These are phyloP conservation scores for Pulveroboletus sp. DNA, from an alignment of 768 basidiomycete species.

Conservation along the genomic window DNA sequence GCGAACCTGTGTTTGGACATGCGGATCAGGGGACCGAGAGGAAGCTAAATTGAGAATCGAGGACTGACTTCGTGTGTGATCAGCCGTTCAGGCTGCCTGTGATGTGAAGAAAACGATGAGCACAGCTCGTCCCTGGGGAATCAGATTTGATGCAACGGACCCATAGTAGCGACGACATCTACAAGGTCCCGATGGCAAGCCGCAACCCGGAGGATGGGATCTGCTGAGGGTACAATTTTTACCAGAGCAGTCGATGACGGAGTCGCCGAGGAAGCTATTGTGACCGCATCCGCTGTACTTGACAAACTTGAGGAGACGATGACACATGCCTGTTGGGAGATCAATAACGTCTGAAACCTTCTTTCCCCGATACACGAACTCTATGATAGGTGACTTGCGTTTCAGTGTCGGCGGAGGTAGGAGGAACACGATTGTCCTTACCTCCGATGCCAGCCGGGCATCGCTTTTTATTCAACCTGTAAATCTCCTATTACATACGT, in stretches of 20 bases:
- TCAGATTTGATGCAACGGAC: slow-evolving; percentile 26
- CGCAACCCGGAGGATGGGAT: slow-evolving; percentile 48
- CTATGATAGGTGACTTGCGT: neutral
- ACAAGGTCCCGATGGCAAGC: slow-evolving; percentile 32
- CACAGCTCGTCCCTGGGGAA: neutral
- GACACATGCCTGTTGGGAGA: slow-evolving; percentile 49
- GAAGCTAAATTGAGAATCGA: slow-evolving; percentile 3
- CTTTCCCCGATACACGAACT: neutral
- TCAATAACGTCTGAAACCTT: neutral
- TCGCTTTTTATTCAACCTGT: slow-evolving; percentile 15
- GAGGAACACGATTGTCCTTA: neutral
- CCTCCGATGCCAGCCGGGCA: slow-evolving; percentile 7
- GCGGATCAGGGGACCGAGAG: slow-evolving; percentile 13
- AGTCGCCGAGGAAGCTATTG: slow-evolving; percentile 41
- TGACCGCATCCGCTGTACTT: slow-evolving; percentile 54
- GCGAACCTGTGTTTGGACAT: slow-evolving; percentile 27
- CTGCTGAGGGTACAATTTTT: slow-evolving; percentile 44
- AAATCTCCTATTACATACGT: neutral
- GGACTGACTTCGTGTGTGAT: slow-evolving; percentile 41
- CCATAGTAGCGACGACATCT: slow-evolving; percentile 56
- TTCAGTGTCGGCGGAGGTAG: slow-evolving; percentile 1
- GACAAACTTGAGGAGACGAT: slow-evolving; percentile 52
- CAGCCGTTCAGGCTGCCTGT: slow-evolving; percentile 53
- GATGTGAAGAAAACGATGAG: neutral
- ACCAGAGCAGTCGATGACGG: slow-evolving; percentile 50